These are phyloP conservation scores for Bothriochloa decipiens DNA, from an alignment of 176 grass and related monocot genomes.

Conservation along the genomic window DNA sequence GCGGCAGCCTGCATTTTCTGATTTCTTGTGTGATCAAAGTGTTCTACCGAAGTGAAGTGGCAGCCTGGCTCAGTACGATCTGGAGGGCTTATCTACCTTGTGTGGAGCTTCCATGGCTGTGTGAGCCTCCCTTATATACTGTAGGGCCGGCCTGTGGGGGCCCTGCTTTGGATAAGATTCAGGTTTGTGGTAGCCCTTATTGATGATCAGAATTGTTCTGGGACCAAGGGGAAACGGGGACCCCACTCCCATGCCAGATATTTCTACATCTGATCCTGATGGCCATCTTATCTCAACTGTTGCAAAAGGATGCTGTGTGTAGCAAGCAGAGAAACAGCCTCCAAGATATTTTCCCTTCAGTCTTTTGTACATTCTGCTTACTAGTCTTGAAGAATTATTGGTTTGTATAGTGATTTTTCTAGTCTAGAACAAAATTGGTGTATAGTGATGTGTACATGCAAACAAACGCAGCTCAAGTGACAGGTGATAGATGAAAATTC, in stretches of 20 bases:
- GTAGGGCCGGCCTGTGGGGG: neutral
- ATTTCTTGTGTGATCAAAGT: neutral
- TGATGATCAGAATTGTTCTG: neutral
- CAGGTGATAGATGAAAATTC: neutral
- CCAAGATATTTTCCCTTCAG: constrained; percentile 22
- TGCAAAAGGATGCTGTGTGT: neutral
- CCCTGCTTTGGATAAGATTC: constrained; percentile 25
- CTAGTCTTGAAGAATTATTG: neutral
- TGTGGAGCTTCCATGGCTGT: constrained; percentile 18
- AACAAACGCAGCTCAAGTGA: neutral
- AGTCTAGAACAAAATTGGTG: neutral
- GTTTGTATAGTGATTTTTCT: neutral
- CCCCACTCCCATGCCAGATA: constrained; percentile 37
- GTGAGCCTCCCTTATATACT: constrained; percentile 8
- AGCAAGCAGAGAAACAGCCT: too few species aligned
- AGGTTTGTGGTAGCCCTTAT: constrained; percentile 21
- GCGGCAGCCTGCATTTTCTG: constrained; percentile 27
- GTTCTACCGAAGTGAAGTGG: neutral
- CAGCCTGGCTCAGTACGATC: constrained; percentile 5
- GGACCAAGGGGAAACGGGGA: neutral
- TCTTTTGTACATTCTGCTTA: neutral
- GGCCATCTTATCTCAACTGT: constrained; percentile 20
- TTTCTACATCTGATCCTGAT: constrained; percentile 29
- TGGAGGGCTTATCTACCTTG: constrained; percentile 29
- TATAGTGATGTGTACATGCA: neutral